phyloP scores from a whole-genome alignment of 768 basidiomycete genomes.

The Roridomyces roridus region DNA sequence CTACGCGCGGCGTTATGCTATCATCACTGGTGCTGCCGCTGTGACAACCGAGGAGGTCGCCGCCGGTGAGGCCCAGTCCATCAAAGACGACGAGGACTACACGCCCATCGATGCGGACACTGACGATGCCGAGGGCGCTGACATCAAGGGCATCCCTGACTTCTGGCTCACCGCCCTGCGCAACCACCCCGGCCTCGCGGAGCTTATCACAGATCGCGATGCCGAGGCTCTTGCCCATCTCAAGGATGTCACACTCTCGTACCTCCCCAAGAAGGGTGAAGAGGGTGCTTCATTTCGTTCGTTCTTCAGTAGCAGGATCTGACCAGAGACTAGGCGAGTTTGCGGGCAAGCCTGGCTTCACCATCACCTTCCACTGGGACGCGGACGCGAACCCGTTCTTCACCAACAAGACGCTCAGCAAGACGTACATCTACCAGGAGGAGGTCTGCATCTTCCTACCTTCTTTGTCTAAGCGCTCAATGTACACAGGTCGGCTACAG shows the following conservation, averaged over 20 bases:
- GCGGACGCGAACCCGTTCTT: slow-evolving; percentile 81
- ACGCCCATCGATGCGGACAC: slow-evolving; percentile 60
- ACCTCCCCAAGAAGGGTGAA: slow-evolving; percentile 49
- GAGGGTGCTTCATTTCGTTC: slow-evolving; percentile 19
- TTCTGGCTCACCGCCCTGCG: slow-evolving; percentile 98
- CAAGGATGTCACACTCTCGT: slow-evolving; percentile 79
- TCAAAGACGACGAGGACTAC: slow-evolving; percentile 80
- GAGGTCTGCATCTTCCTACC: slow-evolving; percentile 41
- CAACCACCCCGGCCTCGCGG: slow-evolving; percentile 86
- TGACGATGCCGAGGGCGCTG: background rate
- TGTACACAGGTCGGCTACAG: slow-evolving; percentile 72
- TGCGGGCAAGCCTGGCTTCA: slow-evolving; percentile 88
- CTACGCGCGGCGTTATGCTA: slow-evolving; percentile 83
- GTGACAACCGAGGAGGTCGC: slow-evolving; percentile 85
- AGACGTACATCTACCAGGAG: slow-evolving; percentile 93
- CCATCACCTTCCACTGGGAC: slow-evolving; percentile 81
- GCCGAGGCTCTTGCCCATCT: slow-evolving; percentile 84
- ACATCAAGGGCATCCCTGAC: slow-evolving; percentile 71
- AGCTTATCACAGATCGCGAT: slow-evolving; percentile 94
- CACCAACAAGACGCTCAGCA: slow-evolving; percentile 80
- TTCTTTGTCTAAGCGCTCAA: background rate
- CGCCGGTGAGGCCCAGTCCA: slow-evolving; percentile 73
- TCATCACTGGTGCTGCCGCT: slow-evolving; percentile 78
- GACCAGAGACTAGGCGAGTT: slow-evolving; percentile 41
- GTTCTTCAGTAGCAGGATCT: background rate